Evolutionary conservation across 106 monocot genomes (phyloP).

Genomic region (Cymbidium sinense): DNA sequence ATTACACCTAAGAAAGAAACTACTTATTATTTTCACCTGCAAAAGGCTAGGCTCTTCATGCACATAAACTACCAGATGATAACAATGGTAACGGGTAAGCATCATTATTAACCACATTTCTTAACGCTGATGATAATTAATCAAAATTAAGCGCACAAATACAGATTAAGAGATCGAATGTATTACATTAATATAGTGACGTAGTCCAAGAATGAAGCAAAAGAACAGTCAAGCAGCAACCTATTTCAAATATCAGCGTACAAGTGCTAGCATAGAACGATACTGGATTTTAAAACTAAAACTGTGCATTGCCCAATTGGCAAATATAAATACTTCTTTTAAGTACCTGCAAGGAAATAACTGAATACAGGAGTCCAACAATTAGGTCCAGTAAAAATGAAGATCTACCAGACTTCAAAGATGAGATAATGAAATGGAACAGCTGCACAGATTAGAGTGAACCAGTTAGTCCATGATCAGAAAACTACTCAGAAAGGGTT

Average conservation of each 20-base stretch:
- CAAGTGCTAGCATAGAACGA: not conserved
- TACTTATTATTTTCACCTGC: too few species aligned
- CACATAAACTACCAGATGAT: too few species aligned
- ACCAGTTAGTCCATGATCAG: not conserved
- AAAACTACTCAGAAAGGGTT: constrained; percentile 7
- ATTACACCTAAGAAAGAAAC: too few species aligned
- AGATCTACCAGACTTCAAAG: constrained; percentile 91
- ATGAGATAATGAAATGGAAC: constrained; percentile 82
- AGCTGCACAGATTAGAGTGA: constrained; percentile 44
- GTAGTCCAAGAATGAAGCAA: not conserved
- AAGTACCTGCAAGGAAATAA: constrained; percentile 84
- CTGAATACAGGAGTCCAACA: constrained; percentile 66
- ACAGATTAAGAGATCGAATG: not conserved
- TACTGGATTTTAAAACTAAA: not conserved
- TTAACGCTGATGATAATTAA: not conserved
- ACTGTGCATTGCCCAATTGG: not conserved
- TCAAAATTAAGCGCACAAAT: not conserved
- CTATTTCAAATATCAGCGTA: not conserved
- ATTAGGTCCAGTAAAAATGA: constrained; percentile 77
- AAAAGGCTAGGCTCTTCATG: too few species aligned
- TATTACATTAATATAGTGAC: not conserved
- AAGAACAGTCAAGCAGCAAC: not conserved
- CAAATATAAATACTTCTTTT: not conserved
- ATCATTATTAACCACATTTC: not conserved
- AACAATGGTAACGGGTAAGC: too few species aligned